Percentiles rank a stretch among this genome's conserved stretches.
Evolutionary conservation across 2,329 filamentous ascomycete species (phyloP).

Genomic region (Pyrenophora tritici-repentis): DNA sequence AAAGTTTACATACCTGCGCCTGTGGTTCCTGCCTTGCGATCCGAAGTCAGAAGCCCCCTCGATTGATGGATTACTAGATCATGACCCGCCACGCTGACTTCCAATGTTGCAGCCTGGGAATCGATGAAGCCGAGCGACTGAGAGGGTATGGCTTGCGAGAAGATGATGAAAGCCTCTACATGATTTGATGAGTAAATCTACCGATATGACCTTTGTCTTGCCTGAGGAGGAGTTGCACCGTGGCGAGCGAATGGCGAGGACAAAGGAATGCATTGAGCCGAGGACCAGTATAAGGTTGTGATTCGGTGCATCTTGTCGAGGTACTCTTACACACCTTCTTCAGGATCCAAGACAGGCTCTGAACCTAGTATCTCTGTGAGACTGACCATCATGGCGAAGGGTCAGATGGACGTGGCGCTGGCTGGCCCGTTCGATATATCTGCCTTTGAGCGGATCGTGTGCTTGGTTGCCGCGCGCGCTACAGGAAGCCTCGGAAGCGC

Average conservation of each 20-base stretch:
- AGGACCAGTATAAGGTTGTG: conserved; percentile 14
- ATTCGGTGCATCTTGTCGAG: conserved; percentile 15
- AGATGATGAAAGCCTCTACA: conserved; percentile 84
- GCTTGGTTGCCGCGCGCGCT: conserved; percentile 11
- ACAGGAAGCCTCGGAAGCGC: not conserved
- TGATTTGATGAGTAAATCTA: conserved; percentile 19
- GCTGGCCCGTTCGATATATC: conserved; percentile 3
- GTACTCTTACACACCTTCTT: conserved; percentile 58
- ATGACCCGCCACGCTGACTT: conserved; percentile 68
- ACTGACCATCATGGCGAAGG: conserved; percentile 21
- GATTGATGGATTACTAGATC: conserved; percentile 84
- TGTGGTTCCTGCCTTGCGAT: conserved; percentile 73
- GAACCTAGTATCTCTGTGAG: conserved; percentile 46
- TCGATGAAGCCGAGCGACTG: conserved; percentile 78
- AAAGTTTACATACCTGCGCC: conserved; percentile 61
- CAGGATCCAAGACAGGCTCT: conserved; percentile 59
- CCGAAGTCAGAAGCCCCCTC: conserved; percentile 77
- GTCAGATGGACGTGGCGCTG: conserved; percentile 6
- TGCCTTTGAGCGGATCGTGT: conserved; percentile 5
- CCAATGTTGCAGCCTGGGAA: conserved; percentile 66
- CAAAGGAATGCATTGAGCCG: conserved; percentile 22
- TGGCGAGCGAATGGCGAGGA: conserved; percentile 24
- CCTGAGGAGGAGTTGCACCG: not conserved
- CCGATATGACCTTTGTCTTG: not conserved
- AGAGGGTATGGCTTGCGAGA: conserved; percentile 74